phyloP scores from a whole-genome alignment of 139 green algal species.

The Picochlorum sp. region DNA sequence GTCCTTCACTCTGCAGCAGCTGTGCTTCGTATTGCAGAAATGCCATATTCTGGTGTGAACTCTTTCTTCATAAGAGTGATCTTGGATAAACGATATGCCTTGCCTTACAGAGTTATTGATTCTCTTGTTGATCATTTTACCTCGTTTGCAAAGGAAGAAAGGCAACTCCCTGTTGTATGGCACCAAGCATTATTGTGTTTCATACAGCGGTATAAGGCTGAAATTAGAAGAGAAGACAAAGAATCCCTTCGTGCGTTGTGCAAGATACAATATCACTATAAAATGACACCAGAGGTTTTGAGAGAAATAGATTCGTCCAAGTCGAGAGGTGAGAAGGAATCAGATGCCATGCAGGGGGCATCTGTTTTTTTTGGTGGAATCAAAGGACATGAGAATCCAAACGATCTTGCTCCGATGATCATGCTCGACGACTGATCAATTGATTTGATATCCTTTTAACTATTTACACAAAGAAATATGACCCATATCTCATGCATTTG shows the following conservation, averaged over 20 bases:
- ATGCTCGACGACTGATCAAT: constrained; percentile 57
- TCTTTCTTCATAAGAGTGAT: constrained; percentile 96
- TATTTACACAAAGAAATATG: background rate
- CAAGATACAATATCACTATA: constrained; percentile 76
- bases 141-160: constrained; percentile 64
- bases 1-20: constrained; percentile 87
- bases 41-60: constrained; percentile 89
- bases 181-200: constrained; percentile 93
- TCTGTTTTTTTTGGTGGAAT: constrained; percentile 20
- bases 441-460: background rate
- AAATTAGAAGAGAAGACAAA: constrained; percentile 76
- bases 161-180: constrained; percentile 94
- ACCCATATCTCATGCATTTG: background rate
- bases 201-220: constrained; percentile 90
- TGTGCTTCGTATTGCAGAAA: constrained; percentile 78
- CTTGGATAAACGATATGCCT: constrained; percentile 98
- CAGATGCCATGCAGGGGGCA: background rate
- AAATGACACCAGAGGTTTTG: constrained; percentile 77
- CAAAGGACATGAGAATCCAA: constrained; percentile 49
- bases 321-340: background rate
- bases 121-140: constrained; percentile 72
- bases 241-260: constrained; percentile 60
- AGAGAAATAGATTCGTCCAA: constrained; percentile 68
- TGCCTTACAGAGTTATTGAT: constrained; percentile 79
- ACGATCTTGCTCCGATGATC: constrained; percentile 59